Evolutionary conservation across 1,284 basidiomycete genomes (phyloP).

Genomic region (Macrocystidia cucumis): DNA sequence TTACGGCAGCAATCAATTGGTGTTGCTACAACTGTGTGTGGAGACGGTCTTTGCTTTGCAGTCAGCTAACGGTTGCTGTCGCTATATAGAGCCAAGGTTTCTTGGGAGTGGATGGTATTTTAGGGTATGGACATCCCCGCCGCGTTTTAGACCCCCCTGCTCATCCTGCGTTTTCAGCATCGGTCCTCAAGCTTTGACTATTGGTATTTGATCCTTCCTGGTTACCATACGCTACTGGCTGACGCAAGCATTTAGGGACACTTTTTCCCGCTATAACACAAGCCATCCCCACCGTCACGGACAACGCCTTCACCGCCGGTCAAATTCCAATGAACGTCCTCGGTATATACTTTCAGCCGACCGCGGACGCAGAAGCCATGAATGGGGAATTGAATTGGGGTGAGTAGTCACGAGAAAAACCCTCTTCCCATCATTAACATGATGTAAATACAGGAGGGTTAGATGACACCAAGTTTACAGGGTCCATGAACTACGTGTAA

Average conservation of each 20-base stretch:
- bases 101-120: constrained; percentile 17
- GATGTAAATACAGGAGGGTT: not conserved
- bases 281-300: constrained; percentile 36
- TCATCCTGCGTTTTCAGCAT: constrained; percentile 33
- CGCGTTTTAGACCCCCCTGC: no score
- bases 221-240: not conserved
- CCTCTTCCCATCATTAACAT: not conserved
- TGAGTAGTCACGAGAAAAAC: constrained; percentile 22
- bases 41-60: constrained; percentile 9
- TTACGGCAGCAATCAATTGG: constrained; percentile 47
- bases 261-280: constrained; percentile 21
- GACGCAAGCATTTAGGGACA: constrained; percentile 16
- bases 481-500: constrained; percentile 13
- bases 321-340: constrained; percentile 29
- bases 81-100: no score
- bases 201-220: constrained; percentile 13
- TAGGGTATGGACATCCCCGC: constrained; percentile 7
- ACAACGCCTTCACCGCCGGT: constrained; percentile 35
- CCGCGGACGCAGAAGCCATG: constrained; percentile 17
- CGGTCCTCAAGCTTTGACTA: constrained; percentile 41
- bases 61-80: not conserved
- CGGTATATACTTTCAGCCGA: constrained; percentile 44
- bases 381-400: constrained; percentile 44
- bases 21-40: constrained; percentile 34
- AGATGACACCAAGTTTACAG: constrained; percentile 5